A percentile compares a stretch with the other conserved stretches of the same genome.
These are phyloP conservation scores for Graphilbum sp. DNA, from an alignment of 2,329 filamentous ascomycete species.

Conservation along the genomic window DNA sequence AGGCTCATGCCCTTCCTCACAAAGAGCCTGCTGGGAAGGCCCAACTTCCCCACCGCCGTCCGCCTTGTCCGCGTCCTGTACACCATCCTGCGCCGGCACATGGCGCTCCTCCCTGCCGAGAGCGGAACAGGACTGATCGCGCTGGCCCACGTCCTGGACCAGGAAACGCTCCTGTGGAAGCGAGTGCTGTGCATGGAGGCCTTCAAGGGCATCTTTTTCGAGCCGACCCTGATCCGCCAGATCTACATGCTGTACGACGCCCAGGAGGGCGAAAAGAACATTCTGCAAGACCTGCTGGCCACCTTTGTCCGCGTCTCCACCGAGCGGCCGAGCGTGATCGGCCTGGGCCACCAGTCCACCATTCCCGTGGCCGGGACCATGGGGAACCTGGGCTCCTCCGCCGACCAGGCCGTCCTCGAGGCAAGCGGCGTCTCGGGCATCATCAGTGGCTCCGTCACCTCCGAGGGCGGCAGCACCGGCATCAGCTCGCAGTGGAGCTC, in stretches of 20 bases:
- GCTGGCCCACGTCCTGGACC: conserved; percentile 73
- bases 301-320: conserved; percentile 85
- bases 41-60: conserved; percentile 68
- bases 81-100: conserved; percentile 62
- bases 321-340: conserved; percentile 79
- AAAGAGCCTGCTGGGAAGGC: conserved; percentile 58
- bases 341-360: conserved; percentile 75
- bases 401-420: conserved; percentile 79
- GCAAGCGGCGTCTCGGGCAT: conserved; percentile 77
- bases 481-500: conserved; percentile 89
- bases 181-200: conserved; percentile 82
- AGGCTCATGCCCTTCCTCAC: conserved; percentile 74
- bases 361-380: conserved; percentile 49
- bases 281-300: conserved; percentile 69
- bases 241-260: conserved; percentile 72
- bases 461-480: conserved; percentile 52
- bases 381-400: conserved; percentile 37
- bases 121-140: conserved; percentile 70
- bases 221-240: conserved; percentile 59
- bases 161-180: conserved; percentile 74
- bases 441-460: conserved; percentile 55
- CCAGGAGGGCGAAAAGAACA: conserved; percentile 51
- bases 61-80: conserved; percentile 71
- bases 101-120: conserved; percentile 58
- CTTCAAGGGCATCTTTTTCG: conserved; percentile 69